phyloP scores from a whole-genome alignment of 208 protist genomes.

The Crithidia sp. region DNA sequence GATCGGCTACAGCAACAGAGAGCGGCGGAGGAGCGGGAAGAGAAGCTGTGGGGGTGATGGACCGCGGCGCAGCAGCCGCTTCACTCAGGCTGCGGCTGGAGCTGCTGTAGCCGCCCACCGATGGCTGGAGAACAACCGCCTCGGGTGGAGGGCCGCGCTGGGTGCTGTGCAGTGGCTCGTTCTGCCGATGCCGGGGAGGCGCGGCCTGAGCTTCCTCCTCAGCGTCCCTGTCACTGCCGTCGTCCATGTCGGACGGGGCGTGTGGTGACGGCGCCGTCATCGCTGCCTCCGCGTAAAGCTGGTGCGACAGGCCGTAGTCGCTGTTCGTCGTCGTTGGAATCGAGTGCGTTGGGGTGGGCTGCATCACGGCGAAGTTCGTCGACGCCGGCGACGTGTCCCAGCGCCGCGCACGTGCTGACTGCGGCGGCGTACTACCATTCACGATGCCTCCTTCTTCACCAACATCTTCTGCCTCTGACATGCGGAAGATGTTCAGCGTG shows the following conservation, averaged over 20 bases:
- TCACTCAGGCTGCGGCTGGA: slow-evolving; percentile 13
- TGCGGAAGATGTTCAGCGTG: slow-evolving; percentile 20
- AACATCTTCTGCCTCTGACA: background rate
- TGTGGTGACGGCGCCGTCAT: background rate
- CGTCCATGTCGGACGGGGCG: background rate
- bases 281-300: background rate
- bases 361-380: slow-evolving; percentile 18
- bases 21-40: no score
- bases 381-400: slow-evolving; percentile 13
- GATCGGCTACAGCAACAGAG: no score
- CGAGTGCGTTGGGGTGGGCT: background rate
- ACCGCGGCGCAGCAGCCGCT: background rate
- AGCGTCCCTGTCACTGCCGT: background rate
- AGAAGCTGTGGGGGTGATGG: no score
- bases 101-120: slow-evolving; percentile 1
- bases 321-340: slow-evolving; percentile 21
- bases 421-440: slow-evolving; percentile 4
- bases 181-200: background rate
- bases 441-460: background rate
- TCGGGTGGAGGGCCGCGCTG: background rate
- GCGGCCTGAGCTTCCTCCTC: background rate
- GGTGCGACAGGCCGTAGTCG: slow-evolving; percentile 13
- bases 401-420: background rate
- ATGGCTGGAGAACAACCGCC: slow-evolving; percentile 19
- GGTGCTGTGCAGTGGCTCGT: background rate